phyloP scores from a whole-genome alignment of 176 grass and related monocot genomes.

The Poa pratensis region DNA sequence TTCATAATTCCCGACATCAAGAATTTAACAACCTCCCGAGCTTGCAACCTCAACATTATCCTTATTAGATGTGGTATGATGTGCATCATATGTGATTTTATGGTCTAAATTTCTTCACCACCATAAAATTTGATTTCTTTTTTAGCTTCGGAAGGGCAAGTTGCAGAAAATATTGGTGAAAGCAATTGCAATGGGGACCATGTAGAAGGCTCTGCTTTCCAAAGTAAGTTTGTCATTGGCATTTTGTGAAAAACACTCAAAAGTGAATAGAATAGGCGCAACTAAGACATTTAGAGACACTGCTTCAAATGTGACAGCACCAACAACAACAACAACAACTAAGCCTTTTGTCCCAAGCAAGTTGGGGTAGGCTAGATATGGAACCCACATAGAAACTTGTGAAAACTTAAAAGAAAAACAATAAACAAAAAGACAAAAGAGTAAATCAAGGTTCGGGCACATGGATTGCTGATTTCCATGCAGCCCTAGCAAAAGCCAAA shows the following conservation, averaged over 20 bases:
- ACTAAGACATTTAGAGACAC: neutral
- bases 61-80: neutral
- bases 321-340: too few relatives aligned
- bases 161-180: neutral
- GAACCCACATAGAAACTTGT: too few relatives aligned
- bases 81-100: conserved; percentile 10
- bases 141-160: neutral
- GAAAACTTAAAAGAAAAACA: too few relatives aligned
- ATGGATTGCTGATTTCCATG: too few relatives aligned
- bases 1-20: neutral
- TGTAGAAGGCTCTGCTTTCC: neutral
- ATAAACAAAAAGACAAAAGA: too few relatives aligned
- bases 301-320: neutral
- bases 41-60: conserved; percentile 21
- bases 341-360: too few relatives aligned
- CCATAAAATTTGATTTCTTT: neutral
- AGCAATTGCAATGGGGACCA: conserved; percentile 1
- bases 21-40: neutral
- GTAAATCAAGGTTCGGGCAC: too few relatives aligned
- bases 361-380: too few relatives aligned
- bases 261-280: neutral
- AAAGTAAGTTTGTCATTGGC: neutral
- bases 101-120: neutral
- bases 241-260: conserved; percentile 1
- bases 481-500: too few relatives aligned